Base-by-base conservation (phyloP, 768 basidiomycete genomes). In the Phaffia australis region DNA sequence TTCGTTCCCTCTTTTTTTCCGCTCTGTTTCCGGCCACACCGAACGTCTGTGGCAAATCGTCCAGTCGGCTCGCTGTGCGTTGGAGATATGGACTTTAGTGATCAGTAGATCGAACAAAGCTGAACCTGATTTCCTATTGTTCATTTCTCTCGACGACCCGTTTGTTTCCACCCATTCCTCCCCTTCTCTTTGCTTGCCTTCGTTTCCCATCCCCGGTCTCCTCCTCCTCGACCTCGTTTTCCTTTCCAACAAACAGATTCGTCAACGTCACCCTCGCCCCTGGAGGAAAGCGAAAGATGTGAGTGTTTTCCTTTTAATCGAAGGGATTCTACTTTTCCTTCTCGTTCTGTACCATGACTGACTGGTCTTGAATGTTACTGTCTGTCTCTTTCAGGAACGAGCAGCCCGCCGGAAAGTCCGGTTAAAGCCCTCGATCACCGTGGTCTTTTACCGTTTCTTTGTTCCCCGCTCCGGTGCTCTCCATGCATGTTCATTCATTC, bases 231-330 rank as follows among this genome's bases (percentile, higher is more conserved):
- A 25, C 63, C 29, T n/a, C 46, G 14, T 51, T 46, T 30, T 14
- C 48, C 32, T 50, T 21, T 64, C 51, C 55, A n/a, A 42, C n/a
- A 35, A 42, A 9, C 63, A 88, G 87, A 79, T 91, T 90, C 82
- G 90, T 93, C 71, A 94, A 94, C 78, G 90, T 94, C 71, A 94
- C 89, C 71, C 83, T 85, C 69, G 82, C 87, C 68, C 87, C 87
- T 59, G 88, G 88, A 70, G 93, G 90, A 79, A 95, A 95, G 82
- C 84, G 92, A 80, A 84, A 85, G 80, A 95, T 95, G 93, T 97
- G 79, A 83, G 93, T 88, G 57, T 64, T 64, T 71, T 69, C 35
- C 11, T 42, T 5, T 11, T 42, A 11, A 71, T 52, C 66, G 27
- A 48, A 49, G 19, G 32, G 11, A 62, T 23, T 23, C 63, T n/a